A percentile compares a stretch with the other conserved stretches of the same genome.
These are phyloP conservation scores for Volvox reticuliferus DNA, from an alignment of 139 green algal genomes.

Conservation along the genomic window DNA sequence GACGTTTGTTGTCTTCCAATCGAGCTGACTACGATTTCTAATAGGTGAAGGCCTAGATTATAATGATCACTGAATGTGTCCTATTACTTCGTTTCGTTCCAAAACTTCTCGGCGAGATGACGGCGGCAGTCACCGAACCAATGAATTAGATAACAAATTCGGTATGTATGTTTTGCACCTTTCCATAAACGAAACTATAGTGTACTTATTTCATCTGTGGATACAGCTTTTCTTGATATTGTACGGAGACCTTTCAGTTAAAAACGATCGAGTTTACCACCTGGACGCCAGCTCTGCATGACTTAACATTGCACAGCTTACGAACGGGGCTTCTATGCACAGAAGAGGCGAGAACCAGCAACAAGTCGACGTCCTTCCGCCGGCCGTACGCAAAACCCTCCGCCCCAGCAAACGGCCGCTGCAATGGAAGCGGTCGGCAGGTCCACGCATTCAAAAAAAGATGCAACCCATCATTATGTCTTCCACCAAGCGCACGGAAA, in stretches of 20 bases:
- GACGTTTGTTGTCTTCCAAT: not conserved
- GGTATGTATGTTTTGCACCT: not conserved
- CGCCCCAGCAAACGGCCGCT: not conserved
- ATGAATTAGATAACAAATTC: not conserved
- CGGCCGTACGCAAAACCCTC: not conserved
- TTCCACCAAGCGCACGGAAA: not conserved
- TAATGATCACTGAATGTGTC: too few species aligned
- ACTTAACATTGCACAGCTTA: not conserved
- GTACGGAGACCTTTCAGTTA: not conserved
- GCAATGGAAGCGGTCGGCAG: not conserved
- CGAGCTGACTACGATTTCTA: not conserved
- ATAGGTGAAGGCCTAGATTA: too few species aligned
- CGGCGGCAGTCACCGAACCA: not conserved
- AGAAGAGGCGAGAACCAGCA: not conserved
- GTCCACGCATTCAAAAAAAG: not conserved
- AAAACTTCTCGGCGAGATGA: not conserved
- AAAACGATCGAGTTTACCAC: not conserved
- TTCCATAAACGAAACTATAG: too few species aligned
- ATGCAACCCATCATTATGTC: conserved; percentile 13
- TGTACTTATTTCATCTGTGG: too few species aligned
- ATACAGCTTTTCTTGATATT: not conserved
- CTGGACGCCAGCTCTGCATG: not conserved
- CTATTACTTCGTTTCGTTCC: too few species aligned
- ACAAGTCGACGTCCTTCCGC: not conserved
- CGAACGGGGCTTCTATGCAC: not conserved